These are phyloP conservation scores for Apophysomyces variabilis DNA, from an alignment of 371 early-diverging fungal species.

Conservation along the genomic window DNA sequence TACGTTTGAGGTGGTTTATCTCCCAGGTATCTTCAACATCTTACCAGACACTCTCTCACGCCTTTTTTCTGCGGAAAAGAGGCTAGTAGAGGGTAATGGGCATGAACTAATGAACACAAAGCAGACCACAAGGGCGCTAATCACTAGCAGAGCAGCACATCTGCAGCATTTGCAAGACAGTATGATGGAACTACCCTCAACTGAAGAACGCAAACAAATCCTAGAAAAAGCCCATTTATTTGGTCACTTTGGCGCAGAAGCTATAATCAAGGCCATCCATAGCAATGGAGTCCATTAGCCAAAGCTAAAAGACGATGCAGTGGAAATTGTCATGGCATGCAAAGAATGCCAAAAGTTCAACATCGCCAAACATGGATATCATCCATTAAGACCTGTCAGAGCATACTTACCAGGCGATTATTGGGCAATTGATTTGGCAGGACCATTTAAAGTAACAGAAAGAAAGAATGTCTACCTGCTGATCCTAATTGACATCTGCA, in stretches of 20 bases:
- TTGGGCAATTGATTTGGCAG: constrained; percentile 34
- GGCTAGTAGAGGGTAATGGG: constrained; percentile 23
- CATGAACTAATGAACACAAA: background rate
- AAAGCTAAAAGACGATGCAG: constrained; percentile 22
- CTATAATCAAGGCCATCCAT: constrained; percentile 18
- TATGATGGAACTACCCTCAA: background rate
- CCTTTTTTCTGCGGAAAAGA: constrained; percentile 16
- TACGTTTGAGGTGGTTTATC: constrained; percentile 27
- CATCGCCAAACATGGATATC: constrained; percentile 17
- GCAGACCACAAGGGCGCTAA: background rate
- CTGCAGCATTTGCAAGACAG: background rate
- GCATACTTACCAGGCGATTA: constrained; percentile 29
- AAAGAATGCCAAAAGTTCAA: constrained; percentile 21
- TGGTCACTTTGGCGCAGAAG: constrained; percentile 28
- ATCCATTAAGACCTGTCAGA: constrained; percentile 24
- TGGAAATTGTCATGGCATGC: constrained; percentile 18
- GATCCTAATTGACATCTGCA: too few species aligned
- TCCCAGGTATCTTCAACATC: constrained; percentile 25
- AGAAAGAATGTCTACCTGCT: background rate
- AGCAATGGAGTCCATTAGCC: constrained; percentile 21
- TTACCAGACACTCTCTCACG: constrained; percentile 27
- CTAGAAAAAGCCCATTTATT: constrained; percentile 18
- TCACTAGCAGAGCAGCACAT: background rate
- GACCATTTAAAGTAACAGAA: constrained; percentile 19
- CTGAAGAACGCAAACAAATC: constrained; percentile 15